Conservation (phyloP, 2,329 filamentous ascomycete genomes). For the Orbilia ellipsospora region DNA sequence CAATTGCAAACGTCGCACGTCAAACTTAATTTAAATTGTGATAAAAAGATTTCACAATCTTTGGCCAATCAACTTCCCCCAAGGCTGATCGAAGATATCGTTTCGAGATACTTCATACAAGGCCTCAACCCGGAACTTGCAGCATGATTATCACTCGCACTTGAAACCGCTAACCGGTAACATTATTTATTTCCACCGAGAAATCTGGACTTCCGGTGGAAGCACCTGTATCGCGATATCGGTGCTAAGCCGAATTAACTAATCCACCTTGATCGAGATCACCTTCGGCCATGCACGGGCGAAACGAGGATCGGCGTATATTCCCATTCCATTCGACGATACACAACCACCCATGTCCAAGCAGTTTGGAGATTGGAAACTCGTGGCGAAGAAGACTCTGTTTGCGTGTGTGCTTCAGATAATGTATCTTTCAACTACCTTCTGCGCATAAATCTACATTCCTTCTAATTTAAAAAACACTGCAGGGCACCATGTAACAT, state of each 20-base stretch:
- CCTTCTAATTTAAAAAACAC: constrained; percentile 37
- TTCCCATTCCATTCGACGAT: background rate
- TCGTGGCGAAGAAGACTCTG: background rate
- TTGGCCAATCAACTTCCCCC: too few species aligned
- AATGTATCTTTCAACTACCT: background rate
- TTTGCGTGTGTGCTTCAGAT: constrained; percentile 3
- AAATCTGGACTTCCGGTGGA: background rate
- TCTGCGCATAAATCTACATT: constrained; percentile 24
- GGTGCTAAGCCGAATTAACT: background rate
- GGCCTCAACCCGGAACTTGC: background rate
- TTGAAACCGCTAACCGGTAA: too few species aligned
- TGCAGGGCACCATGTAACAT: constrained; percentile 12
- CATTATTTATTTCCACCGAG: background rate
- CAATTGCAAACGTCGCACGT: constrained; percentile 1
- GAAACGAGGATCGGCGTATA: constrained; percentile 41
- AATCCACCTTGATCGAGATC: constrained; percentile 10
- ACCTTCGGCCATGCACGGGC: constrained; percentile 20
- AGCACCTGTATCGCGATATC: background rate
- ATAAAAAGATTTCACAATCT: too few species aligned
- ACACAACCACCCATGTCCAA: background rate
- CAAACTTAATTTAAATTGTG: background rate
- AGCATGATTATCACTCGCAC: too few species aligned
- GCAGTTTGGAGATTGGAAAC: background rate
- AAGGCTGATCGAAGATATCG: background rate
- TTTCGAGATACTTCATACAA: constrained; percentile 2